Evolutionary conservation across 2,329 filamentous ascomycete genomes (phyloP), one percentile per base, ranked within the genome.

Genomic region (Pseudogymnoascus sp.): DNA sequence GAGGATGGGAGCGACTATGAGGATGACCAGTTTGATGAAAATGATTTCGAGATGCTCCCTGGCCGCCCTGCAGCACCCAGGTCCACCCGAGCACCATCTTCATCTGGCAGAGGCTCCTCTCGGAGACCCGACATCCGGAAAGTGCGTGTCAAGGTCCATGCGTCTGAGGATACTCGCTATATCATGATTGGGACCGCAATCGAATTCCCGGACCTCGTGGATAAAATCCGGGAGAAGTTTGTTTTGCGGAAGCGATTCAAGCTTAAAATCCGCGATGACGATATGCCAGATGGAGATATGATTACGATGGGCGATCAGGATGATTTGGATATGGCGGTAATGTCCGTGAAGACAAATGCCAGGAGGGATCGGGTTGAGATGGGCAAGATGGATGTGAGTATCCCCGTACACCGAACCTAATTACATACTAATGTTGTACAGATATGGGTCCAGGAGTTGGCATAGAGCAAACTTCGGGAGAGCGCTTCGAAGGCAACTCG

Each of bases 231-330:
- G 56, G 88, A 92, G 66, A 99, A 99, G 77, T 96, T 97, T 72
- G 87, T 84, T 13, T 80, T 97, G 63, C 80, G 83, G 63, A 79
- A 88, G 66, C 85, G 85, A 64, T 93, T 97, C 79, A 96, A 93
- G 81, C 88, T 97, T 76, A 95, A 95, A 80, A 85, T 93, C 69
- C 85, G 83, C 71, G 91, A 96, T 67, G 95, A 97, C 69, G 89
- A 91, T 68, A 76, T 80, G 65, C 83, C 84, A 0, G 82, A 88
- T 63, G 89, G 89, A 2, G 93, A 97, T 72, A 93, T 97, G 89
- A 96, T 99, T 72, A 97, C 93, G 33, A 88, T 99, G 85, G 92
- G 89, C 31, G 95, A 99, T 75, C 91, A 97, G 75, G 95, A 99
- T 72, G 95, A 99, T 77, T 77, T 97, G 66, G 93, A 97, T 60